Evolutionary conservation across 345 rosid genomes (phyloP).

Genomic region (Carallia brachiata): DNA sequence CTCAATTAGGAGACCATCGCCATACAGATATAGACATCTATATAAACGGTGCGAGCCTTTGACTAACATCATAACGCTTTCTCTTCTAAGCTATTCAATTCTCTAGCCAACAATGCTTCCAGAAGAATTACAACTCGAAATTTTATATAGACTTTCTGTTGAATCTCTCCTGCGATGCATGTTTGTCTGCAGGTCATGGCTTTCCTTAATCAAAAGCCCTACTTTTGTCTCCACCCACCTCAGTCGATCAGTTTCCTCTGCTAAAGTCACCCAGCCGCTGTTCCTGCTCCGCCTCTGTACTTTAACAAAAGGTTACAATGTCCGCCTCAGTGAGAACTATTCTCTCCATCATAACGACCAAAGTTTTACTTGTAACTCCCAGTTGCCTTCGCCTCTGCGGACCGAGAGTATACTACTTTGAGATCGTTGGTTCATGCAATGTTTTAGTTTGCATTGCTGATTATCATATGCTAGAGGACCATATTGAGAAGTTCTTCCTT

Average conservation of each 20-base stretch:
- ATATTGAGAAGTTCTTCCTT: background rate
- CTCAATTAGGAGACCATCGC: no score
- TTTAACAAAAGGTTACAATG: background rate
- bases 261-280: background rate
- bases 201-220: slow-evolving; percentile 2
- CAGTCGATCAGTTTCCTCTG: background rate
- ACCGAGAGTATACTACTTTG: background rate
- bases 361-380: background rate
- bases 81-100: no score
- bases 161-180: slow-evolving; percentile 2
- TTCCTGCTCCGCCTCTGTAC: background rate
- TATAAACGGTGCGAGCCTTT: no score
- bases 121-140: background rate
- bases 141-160: background rate
- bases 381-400: background rate
- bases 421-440: background rate
- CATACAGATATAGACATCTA: no score
- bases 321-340: background rate
- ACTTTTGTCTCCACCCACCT: slow-evolving; percentile 6
- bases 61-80: no score
- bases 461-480: background rate
- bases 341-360: background rate
- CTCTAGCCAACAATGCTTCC: background rate
- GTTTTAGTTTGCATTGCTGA: background rate
- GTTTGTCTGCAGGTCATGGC: slow-evolving; percentile 6